Evolutionary conservation across 345 rosid genomes (phyloP), one percentile per base, ranked within the genome.

Genomic region (Bruguiera parviflora): DNA sequence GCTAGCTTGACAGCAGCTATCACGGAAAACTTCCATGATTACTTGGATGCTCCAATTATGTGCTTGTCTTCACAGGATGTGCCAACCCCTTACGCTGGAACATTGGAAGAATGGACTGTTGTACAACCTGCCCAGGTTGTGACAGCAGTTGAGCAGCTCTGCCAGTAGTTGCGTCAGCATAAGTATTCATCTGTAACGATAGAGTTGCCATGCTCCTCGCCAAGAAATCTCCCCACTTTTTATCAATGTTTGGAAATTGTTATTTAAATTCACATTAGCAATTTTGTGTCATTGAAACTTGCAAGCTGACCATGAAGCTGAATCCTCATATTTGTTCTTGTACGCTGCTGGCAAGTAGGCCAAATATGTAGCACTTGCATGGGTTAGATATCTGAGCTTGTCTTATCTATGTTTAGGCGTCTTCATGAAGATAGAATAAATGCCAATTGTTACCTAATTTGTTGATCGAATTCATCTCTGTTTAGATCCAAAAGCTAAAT

Each of bases 41-140:
- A 89, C 61, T 82, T 94, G 83, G 98, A 94, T 76, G 92, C 98
- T 52, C 97, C 92, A n/a, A 84, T 94, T 7, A 71, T 91, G 49
- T 91, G 98, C 81, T 82, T 94, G 80, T 94, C 98, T 72, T 94
- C 98, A 6, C 96, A 94, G 63, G 97, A 94, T 53, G 98, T 94
- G 68, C 98, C 97, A 3, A 94, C 96, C 24, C 96, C 98, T 5
- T 91, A 94, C 2, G 97, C 97, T 0, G 96, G 98, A 63, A 81
- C 97, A 5, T 60, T 94, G 71, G 98, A 94, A 73, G 97, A 94
- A 71, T 87, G 89, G 91, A 94, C 97, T 0, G 89, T 91, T 11
- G 97, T 94, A 71, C 98, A 94, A 73, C 98, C 98, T 6, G 84
- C 91, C 47, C 97, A 89, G 89, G 89, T 91, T 37, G 97, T 94